Evolutionary conservation across 805 yeast genomes (phyloP), one percentile per base, ranked within the genome.

Genomic region (Sugiyamaella floridensis): DNA sequence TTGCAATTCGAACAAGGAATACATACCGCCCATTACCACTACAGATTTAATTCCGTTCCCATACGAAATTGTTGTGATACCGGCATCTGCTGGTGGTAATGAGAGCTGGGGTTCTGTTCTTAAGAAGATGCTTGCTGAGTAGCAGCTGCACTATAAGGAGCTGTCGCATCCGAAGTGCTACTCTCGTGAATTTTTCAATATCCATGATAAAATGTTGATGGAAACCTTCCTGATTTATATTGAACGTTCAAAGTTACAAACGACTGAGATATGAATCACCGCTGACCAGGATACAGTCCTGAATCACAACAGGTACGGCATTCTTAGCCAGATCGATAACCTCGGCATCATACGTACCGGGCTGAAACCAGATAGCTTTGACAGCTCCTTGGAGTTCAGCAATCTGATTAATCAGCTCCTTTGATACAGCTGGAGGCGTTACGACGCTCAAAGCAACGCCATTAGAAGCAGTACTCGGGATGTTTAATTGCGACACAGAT

Each of bases 331-430:
- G 48, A 29, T 56, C 60, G 44, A 61, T 48, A 15, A 84, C 70
- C 11, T 71, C 74, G 2, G 64, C 62, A 60, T 84, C 82, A 58
- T 78, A 86, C 19, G 89, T 78, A 0, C 95, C 95, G 0, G 95
- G 95, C 63, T 87, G 95, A 58, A 85, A 82, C 95, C 95, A 88
- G 14, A 86, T 69, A 0, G 83, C 81, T 59, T 76, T 77, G 14
- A 85, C 68, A 0, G 68, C 52, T 2, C 56, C 58, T 9, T 63
- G 62, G 5, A 62, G 50, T 14, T 62, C 49, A 29, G 66, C 60
- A 53, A 78, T 67, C 14, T 72, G 72, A 10, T 72, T 66, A 40
- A 82, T 62, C 0, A 75, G 63, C 6, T 73, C 64, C 15, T 75
- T 69, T 1, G 89, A 79, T 3, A 83, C 76, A 0, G 64, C 62